A percentile compares a stretch with the other conserved stretches of the same genome.
Evolutionary conservation across 2,329 filamentous ascomycete species (phyloP).

Genomic region (Chrysoporthe deuterocubensis): DNA sequence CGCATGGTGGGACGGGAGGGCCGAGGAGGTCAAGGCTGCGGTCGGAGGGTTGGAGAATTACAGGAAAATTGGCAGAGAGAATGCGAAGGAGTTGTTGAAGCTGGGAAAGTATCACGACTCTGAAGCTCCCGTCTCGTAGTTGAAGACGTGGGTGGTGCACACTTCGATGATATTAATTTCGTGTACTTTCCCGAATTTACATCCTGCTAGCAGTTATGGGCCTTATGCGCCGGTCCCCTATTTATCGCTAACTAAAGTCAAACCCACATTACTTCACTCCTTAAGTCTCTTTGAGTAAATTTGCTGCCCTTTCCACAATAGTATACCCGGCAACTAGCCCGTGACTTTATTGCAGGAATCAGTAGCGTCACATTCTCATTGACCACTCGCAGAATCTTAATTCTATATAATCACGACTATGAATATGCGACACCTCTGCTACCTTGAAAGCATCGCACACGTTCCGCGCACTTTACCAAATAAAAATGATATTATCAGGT

Average conservation of each 20-base stretch:
- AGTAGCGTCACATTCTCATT: no score
- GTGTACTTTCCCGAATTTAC: not conserved
- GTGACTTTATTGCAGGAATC: not conserved
- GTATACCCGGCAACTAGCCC: not conserved
- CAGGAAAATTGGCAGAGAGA: constrained; percentile 48
- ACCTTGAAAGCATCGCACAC: no score
- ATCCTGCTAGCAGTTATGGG: not conserved
- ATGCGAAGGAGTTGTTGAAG: constrained; percentile 48
- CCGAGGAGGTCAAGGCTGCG: constrained; percentile 30
- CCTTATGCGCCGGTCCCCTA: no score
- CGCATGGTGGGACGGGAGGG: constrained; percentile 45
- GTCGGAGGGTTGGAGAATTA: constrained; percentile 36
- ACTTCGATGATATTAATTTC: not conserved
- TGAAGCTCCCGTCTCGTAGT: constrained; percentile 17
- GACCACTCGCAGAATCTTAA: no score
- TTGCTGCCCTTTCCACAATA: not conserved
- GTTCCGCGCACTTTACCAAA: no score
- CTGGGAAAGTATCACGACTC: constrained; percentile 35
- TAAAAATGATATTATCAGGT: no score
- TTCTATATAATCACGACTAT: no score
- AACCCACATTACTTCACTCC: not conserved
- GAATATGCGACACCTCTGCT: no score
- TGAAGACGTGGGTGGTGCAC: not conserved
- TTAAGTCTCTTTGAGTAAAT: not conserved
- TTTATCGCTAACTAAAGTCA: not conserved